A percentile compares a stretch with the other conserved stretches of the same genome.
phyloP scores from a whole-genome alignment of 352 stramenopile genomes.

The Phytophthora sansomeana region DNA sequence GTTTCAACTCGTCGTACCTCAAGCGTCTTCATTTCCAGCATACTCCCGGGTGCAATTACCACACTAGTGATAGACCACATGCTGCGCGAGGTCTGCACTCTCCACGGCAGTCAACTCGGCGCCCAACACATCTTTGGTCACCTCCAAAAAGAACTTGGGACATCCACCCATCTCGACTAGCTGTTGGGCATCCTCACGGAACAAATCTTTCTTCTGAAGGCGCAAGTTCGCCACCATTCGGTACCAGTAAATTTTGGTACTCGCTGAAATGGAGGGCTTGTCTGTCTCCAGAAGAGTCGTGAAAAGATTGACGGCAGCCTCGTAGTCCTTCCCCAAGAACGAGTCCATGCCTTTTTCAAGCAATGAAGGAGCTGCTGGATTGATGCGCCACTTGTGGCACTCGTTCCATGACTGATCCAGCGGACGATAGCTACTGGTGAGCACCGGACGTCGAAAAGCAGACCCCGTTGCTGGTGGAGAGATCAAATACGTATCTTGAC shows the following conservation, averaged over 20 bases:
- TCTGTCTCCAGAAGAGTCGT: constrained; percentile 19
- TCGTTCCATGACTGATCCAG: constrained; percentile 29
- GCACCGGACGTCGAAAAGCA: constrained; percentile 21
- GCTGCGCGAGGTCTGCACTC: constrained; percentile 15
- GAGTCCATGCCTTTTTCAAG: constrained; percentile 27
- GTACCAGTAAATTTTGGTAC: constrained; percentile 30
- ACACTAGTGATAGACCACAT: constrained; percentile 12
- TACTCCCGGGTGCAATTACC: background rate
- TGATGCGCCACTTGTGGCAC: constrained; percentile 30
- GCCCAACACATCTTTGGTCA: constrained; percentile 13
- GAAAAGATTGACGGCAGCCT: constrained; percentile 17
- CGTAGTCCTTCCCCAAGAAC: constrained; percentile 29
- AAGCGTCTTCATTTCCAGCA: background rate
- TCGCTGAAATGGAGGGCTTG: constrained; percentile 7
- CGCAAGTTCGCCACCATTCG: constrained; percentile 30
- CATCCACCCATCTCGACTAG: constrained; percentile 19
- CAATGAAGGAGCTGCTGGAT: constrained; percentile 14
- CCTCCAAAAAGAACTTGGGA: constrained; percentile 32
- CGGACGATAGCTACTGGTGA: constrained; percentile 27
- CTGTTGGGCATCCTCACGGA: constrained; percentile 19
- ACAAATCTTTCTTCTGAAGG: constrained; percentile 28
- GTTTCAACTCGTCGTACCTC: background rate
- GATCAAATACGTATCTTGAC: constrained; percentile 26
- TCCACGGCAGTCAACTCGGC: constrained; percentile 14
- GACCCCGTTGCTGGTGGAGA: constrained; percentile 18